Evolutionary conservation across 2,329 filamentous ascomycete species (phyloP), one percentile per base, ranked within the genome.

Genomic region (Fusarium palustre): DNA sequence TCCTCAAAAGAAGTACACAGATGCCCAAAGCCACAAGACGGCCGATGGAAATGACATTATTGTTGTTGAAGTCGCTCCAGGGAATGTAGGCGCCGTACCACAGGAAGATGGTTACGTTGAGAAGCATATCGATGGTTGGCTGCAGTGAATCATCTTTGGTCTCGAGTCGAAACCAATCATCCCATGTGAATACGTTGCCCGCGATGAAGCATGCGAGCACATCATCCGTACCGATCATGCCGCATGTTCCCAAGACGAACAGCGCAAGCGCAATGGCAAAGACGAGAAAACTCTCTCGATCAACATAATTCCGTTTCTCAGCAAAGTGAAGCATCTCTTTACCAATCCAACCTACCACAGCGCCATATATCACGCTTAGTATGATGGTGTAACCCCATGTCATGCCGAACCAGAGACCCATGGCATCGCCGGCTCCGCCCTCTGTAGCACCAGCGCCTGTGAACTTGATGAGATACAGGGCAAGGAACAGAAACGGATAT

Each of bases 151-250:
- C 95, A 71, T 97, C 94, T 72, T 91, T 83, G 0, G 94, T 97
- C 78, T 97, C 92, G 2, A 95, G 83, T 1, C 94, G 91, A 79
- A 97, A 97, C 93, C 93, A 97, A 79, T 97, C 93, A 76, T 97
- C 94, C 89, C 93, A 95, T 0, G 93, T 97, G 71, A 97, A 97
- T 1, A 88, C 88, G 75, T 97, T 97, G 2, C 94, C 94, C 3
- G 94, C 94, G 72, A 97, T 90, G 76, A 97, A 97, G 80, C 93
- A 97, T 2, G 94, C 94, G 9, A 97, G 84, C 1, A 97, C 91
- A 75, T 97, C 94, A 75, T 97, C 94, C 36, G 90, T 95, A 2
- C 93, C 94, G 49, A 97, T 87, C 84, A 97, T 86, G 3, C 94
- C 94, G 66, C 92, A 94, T 0, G 93, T 97, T 1, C 94, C 94